Conservation (phyloP, 2,329 filamentous ascomycete species). For the Fusarium sp. region DNA sequence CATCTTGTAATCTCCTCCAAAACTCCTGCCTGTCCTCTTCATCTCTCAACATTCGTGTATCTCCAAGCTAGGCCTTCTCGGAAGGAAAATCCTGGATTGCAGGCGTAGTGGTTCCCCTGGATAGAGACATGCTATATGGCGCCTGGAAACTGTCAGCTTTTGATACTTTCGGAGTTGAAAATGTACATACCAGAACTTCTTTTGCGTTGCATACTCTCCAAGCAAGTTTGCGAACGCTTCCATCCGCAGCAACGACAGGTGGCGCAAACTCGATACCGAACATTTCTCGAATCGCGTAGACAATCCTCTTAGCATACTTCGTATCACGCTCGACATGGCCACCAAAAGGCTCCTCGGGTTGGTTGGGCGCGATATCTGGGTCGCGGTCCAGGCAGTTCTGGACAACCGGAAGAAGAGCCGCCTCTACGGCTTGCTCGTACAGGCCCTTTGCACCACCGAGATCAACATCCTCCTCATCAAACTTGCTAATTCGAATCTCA, state of each 20-base stretch:
- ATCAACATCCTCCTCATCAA: slow-evolving; percentile 80
- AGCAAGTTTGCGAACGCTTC: slow-evolving; percentile 88
- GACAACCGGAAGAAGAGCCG: slow-evolving; percentile 83
- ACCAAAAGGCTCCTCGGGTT: slow-evolving; percentile 85
- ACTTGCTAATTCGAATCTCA: slow-evolving; percentile 85
- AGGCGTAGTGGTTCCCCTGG: slow-evolving; percentile 73
- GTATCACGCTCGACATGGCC: slow-evolving; percentile 85
- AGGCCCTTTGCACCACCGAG: slow-evolving; percentile 70
- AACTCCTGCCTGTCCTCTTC: neutral
- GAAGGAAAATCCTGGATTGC: slow-evolving; percentile 57
- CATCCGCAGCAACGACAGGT: slow-evolving; percentile 91
- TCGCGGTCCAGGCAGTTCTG: slow-evolving; percentile 94
- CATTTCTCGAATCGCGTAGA: slow-evolving; percentile 96
- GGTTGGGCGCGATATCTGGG: slow-evolving; percentile 87
- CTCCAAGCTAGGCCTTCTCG: slow-evolving; percentile 38
- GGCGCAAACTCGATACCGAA: slow-evolving; percentile 96
- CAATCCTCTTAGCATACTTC: slow-evolving; percentile 89
- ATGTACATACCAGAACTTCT: slow-evolving; percentile 82
- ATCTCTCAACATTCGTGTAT: neutral
- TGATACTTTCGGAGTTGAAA: neutral
- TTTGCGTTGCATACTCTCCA: slow-evolving; percentile 98
- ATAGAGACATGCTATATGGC: slow-evolving; percentile 78
- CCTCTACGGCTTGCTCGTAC: slow-evolving; percentile 79
- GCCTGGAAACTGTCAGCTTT: slow-evolving; percentile 61
- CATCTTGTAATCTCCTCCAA: neutral